Evolutionary conservation across 768 basidiomycete species (phyloP), one percentile per base, ranked within the genome.

Genomic region (Pisolithus albus): DNA sequence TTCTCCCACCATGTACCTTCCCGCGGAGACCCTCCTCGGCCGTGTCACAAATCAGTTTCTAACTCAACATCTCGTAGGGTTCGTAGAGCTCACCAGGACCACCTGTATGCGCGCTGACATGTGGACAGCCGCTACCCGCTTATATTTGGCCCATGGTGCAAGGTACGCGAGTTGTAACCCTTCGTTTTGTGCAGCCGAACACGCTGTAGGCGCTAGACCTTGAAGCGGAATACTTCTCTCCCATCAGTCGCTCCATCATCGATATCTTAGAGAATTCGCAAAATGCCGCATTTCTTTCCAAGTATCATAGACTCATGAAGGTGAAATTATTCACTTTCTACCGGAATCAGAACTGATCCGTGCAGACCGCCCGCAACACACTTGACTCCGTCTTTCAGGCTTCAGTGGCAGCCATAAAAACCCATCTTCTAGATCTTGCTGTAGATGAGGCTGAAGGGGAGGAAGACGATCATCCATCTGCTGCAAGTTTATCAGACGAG

Each of bases 121-220:
- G 34, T 39, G 13, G 11, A 30, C 57, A 90, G 88, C 59, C 81
- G 82, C 3, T 88, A 89, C 68, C 88, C 88, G 19, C 71, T 88
- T 37, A 78, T 89, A 51, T 91, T 90, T 63, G 88, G 88, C 2
- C 65, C 73, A 24, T 82, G 82, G 81, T 72, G 75, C 61, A 75
- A 75, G 72, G 87, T 84, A 70, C 50, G 65, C 63, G 39, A 48
- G 41, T 50, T 49, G 49, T 52, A 46, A 36, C 28, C 26, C 48
- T 44, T 52, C 46, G 38, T 24, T 46, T 42, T 24, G 40, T 50
- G 28, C 44, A 19, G 49, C 38, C 32, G 16, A 46, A 16, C 24
- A n/a, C 28, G 51, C 40, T 26, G 34, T 45, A 88, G 84, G 80
- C 79, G 71, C 71, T 85, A 32, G 77, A 80, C 50, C 51, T 69